Conservation (phyloP, 2,329 filamentous ascomycete species). For the Colletotrichum sp. region DNA sequence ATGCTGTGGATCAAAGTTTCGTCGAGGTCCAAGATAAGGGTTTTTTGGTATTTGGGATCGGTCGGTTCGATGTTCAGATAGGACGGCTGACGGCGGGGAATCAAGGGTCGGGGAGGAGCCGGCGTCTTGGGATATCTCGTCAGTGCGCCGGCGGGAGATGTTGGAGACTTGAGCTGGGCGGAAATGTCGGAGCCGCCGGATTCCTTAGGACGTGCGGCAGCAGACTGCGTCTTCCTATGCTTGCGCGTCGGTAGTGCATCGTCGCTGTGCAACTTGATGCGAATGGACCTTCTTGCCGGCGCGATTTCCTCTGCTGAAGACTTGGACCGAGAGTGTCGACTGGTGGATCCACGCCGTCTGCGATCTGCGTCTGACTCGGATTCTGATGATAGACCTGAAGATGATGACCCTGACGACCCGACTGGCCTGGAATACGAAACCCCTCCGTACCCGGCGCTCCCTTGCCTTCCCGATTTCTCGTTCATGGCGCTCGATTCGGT, state of each 20-base stretch:
- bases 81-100: conserved; percentile 88
- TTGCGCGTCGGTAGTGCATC: conserved; percentile 77
- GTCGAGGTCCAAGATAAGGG: conserved; percentile 91
- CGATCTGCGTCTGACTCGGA: conserved; percentile 65
- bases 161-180: conserved; percentile 91
- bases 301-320: conserved; percentile 69
- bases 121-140: conserved; percentile 92
- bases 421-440: conserved; percentile 13
- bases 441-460: conserved; percentile 21
- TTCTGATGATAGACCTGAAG: conserved; percentile 74
- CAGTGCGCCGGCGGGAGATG: conserved; percentile 77
- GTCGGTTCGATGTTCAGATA: conserved; percentile 70
- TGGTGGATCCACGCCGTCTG: conserved; percentile 32
- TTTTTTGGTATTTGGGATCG: conserved; percentile 76
- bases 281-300: conserved; percentile 79
- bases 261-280: conserved; percentile 88
- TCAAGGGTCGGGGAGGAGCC: conserved; percentile 85
- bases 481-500: conserved; percentile 28
- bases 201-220: conserved; percentile 46
- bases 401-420: conserved; percentile 56
- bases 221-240: conserved; percentile 64
- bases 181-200: conserved; percentile 61
- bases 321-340: conserved; percentile 67
- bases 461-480: conserved; percentile 31
- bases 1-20: conserved; percentile 98